These are phyloP conservation scores for Geranomyces michiganensis DNA, from an alignment of 192 early-diverging fungal species.

Conservation along the genomic window DNA sequence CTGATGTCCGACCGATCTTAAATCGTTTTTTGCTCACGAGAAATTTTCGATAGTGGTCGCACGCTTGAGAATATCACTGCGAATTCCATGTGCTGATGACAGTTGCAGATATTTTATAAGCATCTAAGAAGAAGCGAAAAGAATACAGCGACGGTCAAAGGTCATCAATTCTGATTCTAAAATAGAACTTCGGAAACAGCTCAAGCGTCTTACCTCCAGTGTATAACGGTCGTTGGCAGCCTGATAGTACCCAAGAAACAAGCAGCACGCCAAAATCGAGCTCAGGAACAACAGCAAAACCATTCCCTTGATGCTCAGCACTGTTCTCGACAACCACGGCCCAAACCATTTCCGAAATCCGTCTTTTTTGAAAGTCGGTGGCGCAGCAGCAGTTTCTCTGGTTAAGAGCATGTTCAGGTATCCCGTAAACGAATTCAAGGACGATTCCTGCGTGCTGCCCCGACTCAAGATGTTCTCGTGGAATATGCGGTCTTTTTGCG, in stretches of 20 bases:
- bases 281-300: not conserved
- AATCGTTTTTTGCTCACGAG: too few species aligned
- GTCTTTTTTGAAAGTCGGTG: not conserved
- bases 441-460: not conserved
- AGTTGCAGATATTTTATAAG: not conserved
- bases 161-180: not conserved
- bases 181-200: not conserved
- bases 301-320: constrained; percentile 11
- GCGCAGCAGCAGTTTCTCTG: not conserved
- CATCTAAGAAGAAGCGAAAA: not conserved
- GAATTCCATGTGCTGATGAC: not conserved
- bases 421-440: not conserved
- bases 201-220: not conserved
- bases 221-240: not conserved
- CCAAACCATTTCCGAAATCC: constrained; percentile 1
- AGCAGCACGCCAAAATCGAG: not conserved
- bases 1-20: too few species aligned
- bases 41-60: too few species aligned
- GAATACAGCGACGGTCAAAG: not conserved
- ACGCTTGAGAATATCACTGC: too few species aligned
- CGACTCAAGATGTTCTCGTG: not conserved
- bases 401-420: not conserved
- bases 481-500: too few species aligned
- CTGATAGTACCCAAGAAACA: constrained; percentile 4
- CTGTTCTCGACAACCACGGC: not conserved